Base-by-base conservation (phyloP, 2,329 filamentous ascomycete genomes). In the Cytospora paraplurivora region DNA sequence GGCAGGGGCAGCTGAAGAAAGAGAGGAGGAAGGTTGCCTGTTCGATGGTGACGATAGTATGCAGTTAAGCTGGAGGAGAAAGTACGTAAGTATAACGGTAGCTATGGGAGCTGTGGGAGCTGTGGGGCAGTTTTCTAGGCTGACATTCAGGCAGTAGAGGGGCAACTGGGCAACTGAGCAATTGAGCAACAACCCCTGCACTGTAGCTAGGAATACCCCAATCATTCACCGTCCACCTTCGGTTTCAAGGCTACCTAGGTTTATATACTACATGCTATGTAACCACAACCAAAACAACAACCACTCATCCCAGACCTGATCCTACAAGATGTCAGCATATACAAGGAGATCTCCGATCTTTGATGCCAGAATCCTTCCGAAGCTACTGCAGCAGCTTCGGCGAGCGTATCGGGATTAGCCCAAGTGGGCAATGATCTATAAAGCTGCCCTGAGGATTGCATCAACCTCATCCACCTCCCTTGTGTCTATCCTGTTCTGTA, bases 331-430 rank as follows among this genome's bases (percentile, higher is more conserved):
- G 27, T 27, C 27, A 27, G 27, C 27, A 27, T 27, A 27, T 4
- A 27, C 2, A 27, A 27, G 27, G 27, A 27, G n/a, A 12, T 11
- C 17, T 21, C n/a, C 8, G 4, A 4, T 44, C 41, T 19, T 44
- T n/a, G n/a, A n/a, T n/a, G n/a, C n/a, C n/a, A n/a, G n/a, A n/a
- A n/a, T n/a, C n/a, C n/a, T n/a, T n/a, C n/a, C n/a, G 27, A 27
- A 27, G 27, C 27, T 21, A 32, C 55, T 34, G 38, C 44, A 19
- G 41, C 21, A 7, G 15, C 21, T 55, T 49, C 58, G 58, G 58
- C 58, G 58, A 61, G 51, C 51, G 13, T 8, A 61, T 55, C 32
- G 10, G 35, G 58, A 11, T 35, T 61, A 61, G 58, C 38, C 13
- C 19, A 44, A 38, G 34, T 50, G 17, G 19, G 59, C 52, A 56